Base-by-base conservation (phyloP, 768 basidiomycete species). In the Gymnopilus junonius region DNA sequence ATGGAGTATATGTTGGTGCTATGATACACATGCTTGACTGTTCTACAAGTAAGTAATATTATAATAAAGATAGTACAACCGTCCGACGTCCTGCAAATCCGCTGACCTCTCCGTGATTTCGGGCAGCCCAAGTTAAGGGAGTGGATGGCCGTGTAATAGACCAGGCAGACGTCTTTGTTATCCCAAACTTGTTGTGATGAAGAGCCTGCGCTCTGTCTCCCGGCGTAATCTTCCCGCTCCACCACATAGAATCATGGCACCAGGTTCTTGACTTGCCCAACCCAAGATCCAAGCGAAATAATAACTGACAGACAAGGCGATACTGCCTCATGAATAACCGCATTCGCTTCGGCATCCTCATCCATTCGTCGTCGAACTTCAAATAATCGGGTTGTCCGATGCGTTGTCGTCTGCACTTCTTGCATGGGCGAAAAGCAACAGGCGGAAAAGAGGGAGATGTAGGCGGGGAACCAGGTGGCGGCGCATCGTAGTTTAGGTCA, bases 401-500 rank as follows among this genome's bases (percentile, higher is more conserved):
- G 64, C 7, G 55, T 63, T 10, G 62, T 61, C 29, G 63, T 58
- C 20, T 59, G 58, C 34, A 50, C 58, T 32, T 62, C 55, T 17
- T 59, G 58, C 25, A 54, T 59, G 40, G 57, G 54, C 37, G 68
- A 62, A 67, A 67, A n/a, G 60, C 53, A 21, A 67, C 34, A 7
- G 69, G 66, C 23, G 66, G 66, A 5, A 67, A 31, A 7, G 57
- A 25, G 23, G 66, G 65, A 7, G 69, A 65, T 21, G 67, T 54
- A 23, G 68, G 64, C 21, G 69, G 66, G 23, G 69, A 55, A 31
- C 66, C 66, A 29, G 63, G 57, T 29, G 67, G 67, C 14, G 69
- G 69, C 15, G 17, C 60, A 55, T 70, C 70, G 56, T 69, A 69
- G 25, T 32, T 53, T 51, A 58, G 61, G 25, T 69, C 68, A 23